Base-by-base conservation (phyloP, 495 filamentous ascomycete genomes). In the Monascus purpureus region DNA sequence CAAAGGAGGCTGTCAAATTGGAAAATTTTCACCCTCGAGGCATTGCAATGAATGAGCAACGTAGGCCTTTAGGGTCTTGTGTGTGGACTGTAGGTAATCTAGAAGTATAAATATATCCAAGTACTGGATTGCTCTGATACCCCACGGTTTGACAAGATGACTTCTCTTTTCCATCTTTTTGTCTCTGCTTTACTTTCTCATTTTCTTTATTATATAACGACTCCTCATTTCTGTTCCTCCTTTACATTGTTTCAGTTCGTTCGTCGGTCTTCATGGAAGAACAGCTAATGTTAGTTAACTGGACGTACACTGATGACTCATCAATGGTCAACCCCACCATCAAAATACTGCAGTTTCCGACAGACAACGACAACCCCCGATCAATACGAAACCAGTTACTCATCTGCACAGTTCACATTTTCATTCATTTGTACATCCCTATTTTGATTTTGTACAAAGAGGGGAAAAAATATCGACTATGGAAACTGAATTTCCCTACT, bases 401-500 rank as follows among this genome's bases (percentile, higher is more conserved):
- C 29, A 17, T 24, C 13, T 17, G 27, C 9, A 17, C 16, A 14
- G 22, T 25, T 12, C 14, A 14, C 8, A 8, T 13, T 8, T 24
- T 8, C 2, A 12, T 14, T 36, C 8, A n/a, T n/a, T n/a, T n/a
- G 14, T 19, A 13, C 12, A 7, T 25, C 5, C 31, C 23, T n/a
- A 13, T 13, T 36, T 22, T 28, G 15, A 13, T 13, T 36, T 22
- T 9, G 20, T 22, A 4, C 20, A n/a, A n/a, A n/a, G n/a, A n/a
- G n/a, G 7, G 22, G 22, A 6, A 7, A 15, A 28, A 15, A 28
- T 28, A 12, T 5, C 26, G 4, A 12, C 6, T 28, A 33, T 49
- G 15, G 62, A 72, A 32, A 49, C 55, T 19, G 65, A 71, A 17
- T 85, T 85, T 35, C 80, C 80, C 15, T 83, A 74, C 60, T 70